These are phyloP conservation scores for Monilinia laxa DNA, from an alignment of 2,329 filamentous ascomycete species.

Conservation along the genomic window DNA sequence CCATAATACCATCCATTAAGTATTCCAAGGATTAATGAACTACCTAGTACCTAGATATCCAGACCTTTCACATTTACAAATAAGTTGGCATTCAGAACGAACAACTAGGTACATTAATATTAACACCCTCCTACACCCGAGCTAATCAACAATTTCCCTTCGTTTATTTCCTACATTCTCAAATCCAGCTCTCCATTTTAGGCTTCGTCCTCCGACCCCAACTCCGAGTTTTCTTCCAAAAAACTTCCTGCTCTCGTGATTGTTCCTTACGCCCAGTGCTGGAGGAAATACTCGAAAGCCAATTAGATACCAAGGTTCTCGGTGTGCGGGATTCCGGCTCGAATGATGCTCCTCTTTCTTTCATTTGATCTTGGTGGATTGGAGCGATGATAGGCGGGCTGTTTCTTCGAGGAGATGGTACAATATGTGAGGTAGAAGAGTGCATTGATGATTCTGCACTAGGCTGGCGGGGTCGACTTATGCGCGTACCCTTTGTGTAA, in stretches of 20 bases:
- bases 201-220: slow-evolving; percentile 18
- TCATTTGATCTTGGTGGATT: slow-evolving; percentile 12
- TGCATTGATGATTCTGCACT: background rate
- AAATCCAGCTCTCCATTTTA: slow-evolving; percentile 16
- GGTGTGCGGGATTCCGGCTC: slow-evolving; percentile 17
- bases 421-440: background rate
- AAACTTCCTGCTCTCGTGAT: slow-evolving; percentile 5
- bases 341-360: slow-evolving; percentile 12
- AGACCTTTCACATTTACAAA: background rate
- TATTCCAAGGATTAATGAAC: background rate
- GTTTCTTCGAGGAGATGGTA: slow-evolving; percentile 9
- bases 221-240: slow-evolving; percentile 12
- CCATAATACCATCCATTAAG: background rate
- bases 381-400: slow-evolving; percentile 14
- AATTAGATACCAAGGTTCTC: slow-evolving; percentile 16
- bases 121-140: background rate
- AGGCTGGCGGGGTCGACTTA: background rate
- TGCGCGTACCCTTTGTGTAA: background rate
- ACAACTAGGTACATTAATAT: background rate
- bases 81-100: background rate
- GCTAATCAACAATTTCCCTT: background rate
- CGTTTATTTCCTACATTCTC: background rate
- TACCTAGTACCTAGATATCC: background rate
- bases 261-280: slow-evolving; percentile 16
- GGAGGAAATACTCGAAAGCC: slow-evolving; percentile 18